Base-by-base conservation (phyloP, 2,329 filamentous ascomycete genomes). In the Aspergillus awamori region DNA sequence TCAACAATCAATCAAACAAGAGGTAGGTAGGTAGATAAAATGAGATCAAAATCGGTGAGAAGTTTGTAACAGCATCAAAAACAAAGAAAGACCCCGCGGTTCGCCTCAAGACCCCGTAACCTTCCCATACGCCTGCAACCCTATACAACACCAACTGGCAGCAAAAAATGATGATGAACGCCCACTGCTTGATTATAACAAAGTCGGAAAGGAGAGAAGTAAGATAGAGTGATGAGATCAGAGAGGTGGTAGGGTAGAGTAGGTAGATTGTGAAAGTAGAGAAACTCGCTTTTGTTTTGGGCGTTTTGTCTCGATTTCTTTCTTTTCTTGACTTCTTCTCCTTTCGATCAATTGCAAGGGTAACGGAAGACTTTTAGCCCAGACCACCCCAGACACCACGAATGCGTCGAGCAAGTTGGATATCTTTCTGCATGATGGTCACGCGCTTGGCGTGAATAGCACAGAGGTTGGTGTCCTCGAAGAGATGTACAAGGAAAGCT, bases 381-480 rank as follows among this genome's bases (percentile, higher is more conserved):
- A 80, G 83, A 69, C 89, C 90, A 51, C 88, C 90, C 90, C 90
- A 93, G 49, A 88, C 85, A 11, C 91, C 91, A 55, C 91, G 83
- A 79, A 94, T 93, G 67, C 91, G 82, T 71, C 91, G 83, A 20
- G 94, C 94, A 63, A 98, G 85, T 80, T 97, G 94, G 70, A 99
- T 97, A 78, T 98, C 95, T 81, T 97, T 97, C 79, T 95, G 93
- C 91, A 96, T 94, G 70, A 97, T 96, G 41, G 94, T 98, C 57
- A 98, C 93, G 75, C 94, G 86, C 82, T 97, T 97, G 64, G 94
- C 95, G 79, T 98, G 94, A 70, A 98, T 93, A 65, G 94, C 95
- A 80, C 94, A 97, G 45, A 98, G 85, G 80, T 98, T 97, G 67
- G 92, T 92, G 79, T 96, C 92, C 76, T 97, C 93, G 74, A 98